A percentile compares a stretch with the other conserved stretches of the same genome.
Conservation (phyloP, 148 eudicot species). For the Tetragonia tetragonoides region DNA sequence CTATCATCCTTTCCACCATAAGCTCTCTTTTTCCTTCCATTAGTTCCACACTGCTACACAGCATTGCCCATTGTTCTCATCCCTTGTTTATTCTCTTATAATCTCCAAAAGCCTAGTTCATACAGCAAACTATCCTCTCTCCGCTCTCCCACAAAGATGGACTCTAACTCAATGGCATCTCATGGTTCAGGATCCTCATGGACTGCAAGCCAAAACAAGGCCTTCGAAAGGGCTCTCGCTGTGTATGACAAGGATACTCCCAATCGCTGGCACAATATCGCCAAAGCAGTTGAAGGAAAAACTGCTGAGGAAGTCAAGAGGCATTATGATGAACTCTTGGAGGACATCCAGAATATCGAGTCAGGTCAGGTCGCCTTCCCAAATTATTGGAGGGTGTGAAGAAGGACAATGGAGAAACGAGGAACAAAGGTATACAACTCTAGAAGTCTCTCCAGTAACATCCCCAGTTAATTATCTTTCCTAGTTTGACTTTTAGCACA, state of each 20-base stretch:
- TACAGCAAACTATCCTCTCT: neutral
- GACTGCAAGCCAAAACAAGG: conserved; percentile 49
- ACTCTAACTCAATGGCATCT: conserved; percentile 28
- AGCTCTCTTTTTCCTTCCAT: neutral
- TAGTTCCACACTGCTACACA: neutral
- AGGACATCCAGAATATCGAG: conserved; percentile 46
- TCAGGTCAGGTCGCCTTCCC: conserved; percentile 48
- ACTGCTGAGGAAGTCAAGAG: conserved; percentile 46
- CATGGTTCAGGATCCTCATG: conserved; percentile 30
- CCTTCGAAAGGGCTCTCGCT: conserved; percentile 55
- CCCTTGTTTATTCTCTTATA: neutral
- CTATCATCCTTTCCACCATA: neutral
- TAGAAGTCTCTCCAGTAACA: neutral
- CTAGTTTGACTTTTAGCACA: neutral
- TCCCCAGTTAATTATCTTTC: neutral
- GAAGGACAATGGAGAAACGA: conserved; percentile 11
- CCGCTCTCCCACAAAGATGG: neutral
- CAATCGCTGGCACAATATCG: conserved; percentile 55
- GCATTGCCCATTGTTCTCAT: neutral
- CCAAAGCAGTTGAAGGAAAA: conserved; percentile 47
- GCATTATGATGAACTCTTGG: conserved; percentile 43
- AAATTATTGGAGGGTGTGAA: conserved; percentile 31
- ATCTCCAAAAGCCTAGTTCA: neutral
- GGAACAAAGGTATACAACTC: conserved; percentile 30
- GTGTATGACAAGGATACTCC: conserved; percentile 52